Conservation (phyloP, 2,329 filamentous ascomycete species). For the Paramyrothecium sp. region DNA sequence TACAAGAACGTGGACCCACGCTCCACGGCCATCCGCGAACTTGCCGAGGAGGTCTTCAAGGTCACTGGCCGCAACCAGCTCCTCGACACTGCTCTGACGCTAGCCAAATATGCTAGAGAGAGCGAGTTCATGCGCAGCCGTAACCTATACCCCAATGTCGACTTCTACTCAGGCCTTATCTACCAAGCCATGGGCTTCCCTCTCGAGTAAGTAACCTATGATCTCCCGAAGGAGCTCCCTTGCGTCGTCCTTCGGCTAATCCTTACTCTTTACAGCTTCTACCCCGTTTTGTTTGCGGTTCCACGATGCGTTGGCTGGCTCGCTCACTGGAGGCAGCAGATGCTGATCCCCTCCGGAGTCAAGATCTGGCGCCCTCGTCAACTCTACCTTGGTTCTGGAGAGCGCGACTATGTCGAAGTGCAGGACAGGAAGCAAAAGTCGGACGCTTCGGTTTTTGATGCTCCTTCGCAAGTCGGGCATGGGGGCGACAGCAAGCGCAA, state of each 20-base stretch:
- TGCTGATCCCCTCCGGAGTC: slow-evolving; percentile 42
- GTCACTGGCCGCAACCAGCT: slow-evolving; percentile 50
- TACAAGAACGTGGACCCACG: slow-evolving; percentile 55
- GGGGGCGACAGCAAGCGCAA: slow-evolving; percentile 42
- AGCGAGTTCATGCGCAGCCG: slow-evolving; percentile 47
- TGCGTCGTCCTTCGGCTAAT: slow-evolving; percentile 5
- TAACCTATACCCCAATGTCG: slow-evolving; percentile 50
- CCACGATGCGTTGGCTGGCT: slow-evolving; percentile 50
- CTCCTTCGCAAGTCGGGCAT: slow-evolving; percentile 33
- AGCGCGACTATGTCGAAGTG: slow-evolving; percentile 42
- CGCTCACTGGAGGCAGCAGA: slow-evolving; percentile 51
- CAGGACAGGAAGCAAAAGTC: slow-evolving; percentile 29
- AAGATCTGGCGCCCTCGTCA: slow-evolving; percentile 52
- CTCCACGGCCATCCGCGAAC: slow-evolving; percentile 44
- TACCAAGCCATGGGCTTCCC: slow-evolving; percentile 54
- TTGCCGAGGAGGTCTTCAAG: slow-evolving; percentile 48
- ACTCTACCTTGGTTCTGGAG: slow-evolving; percentile 43
- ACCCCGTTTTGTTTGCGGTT: slow-evolving; percentile 50
- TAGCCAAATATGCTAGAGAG: slow-evolving; percentile 43
- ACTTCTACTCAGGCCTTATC: slow-evolving; percentile 51
- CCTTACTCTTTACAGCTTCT: slow-evolving; percentile 30
- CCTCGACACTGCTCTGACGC: slow-evolving; percentile 44
- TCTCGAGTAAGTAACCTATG: slow-evolving; percentile 31
- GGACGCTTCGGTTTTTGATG: slow-evolving; percentile 29
- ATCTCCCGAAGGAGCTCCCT: not conserved